Conservation (phyloP, 2,329 filamentous ascomycete genomes). For the Trichoderma sp. region DNA sequence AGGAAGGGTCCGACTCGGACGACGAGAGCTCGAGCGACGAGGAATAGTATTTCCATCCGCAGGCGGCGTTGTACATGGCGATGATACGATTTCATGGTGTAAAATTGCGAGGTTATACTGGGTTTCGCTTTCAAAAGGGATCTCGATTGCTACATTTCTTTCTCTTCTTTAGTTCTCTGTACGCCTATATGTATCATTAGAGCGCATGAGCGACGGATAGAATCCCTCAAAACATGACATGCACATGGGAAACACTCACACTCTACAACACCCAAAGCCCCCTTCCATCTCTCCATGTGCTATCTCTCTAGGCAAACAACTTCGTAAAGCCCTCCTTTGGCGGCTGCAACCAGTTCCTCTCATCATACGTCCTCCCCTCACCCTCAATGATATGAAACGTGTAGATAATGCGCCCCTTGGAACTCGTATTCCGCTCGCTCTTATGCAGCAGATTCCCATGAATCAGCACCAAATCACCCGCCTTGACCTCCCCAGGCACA, state of each 20-base stretch:
- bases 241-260: not conserved
- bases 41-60: not conserved
- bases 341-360: slow-evolving; percentile 90
- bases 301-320: slow-evolving; percentile 48
- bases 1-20: slow-evolving; percentile 30
- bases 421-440: slow-evolving; percentile 88
- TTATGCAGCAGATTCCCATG: slow-evolving; percentile 96
- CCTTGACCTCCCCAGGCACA: slow-evolving; percentile 83
- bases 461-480: slow-evolving; percentile 87
- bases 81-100: not conserved
- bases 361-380: slow-evolving; percentile 72
- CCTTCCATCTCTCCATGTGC: not conserved
- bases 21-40: slow-evolving; percentile 35
- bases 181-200: slow-evolving; percentile 23
- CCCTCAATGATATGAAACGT: slow-evolving; percentile 97
- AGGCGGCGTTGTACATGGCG: not conserved
- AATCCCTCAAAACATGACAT: slow-evolving; percentile 16
- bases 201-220: slow-evolving; percentile 20
- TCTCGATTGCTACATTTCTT: not conserved
- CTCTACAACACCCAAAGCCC: not conserved
- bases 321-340: slow-evolving; percentile 77
- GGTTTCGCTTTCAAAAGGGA: not conserved
- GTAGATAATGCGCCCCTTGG: slow-evolving; percentile 89
- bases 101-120: not conserved
- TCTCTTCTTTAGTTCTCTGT: not conserved